Percentiles rank a stretch among this genome's conserved stretches.
phyloP scores from a whole-genome alignment of 225 moss, liverwort and hornwort genomes.

The Sphagnum contortum region DNA sequence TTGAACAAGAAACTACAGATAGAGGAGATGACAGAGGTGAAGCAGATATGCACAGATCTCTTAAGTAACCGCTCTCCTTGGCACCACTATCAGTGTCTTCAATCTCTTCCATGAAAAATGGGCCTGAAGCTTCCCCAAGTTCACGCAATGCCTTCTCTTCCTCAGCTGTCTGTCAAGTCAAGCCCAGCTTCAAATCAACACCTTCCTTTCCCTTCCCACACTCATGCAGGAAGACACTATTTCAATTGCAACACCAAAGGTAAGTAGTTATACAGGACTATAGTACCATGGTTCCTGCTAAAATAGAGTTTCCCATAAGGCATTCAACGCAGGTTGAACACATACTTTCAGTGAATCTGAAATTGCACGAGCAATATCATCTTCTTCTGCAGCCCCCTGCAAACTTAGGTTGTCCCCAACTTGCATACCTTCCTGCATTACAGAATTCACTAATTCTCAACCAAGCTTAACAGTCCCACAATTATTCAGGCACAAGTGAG shows the following conservation, averaged over 20 bases:
- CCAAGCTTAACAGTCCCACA: not conserved
- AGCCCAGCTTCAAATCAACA: slow-evolving; percentile 2
- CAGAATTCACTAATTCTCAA: not conserved
- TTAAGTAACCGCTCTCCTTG: too few relatives aligned
- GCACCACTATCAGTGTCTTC: slow-evolving; percentile 2
- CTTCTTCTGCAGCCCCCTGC: slow-evolving; percentile 32
- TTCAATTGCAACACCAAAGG: not conserved
- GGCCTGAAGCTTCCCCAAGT: slow-evolving; percentile 32
- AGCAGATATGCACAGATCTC: too few relatives aligned
- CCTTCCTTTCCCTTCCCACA: not conserved
- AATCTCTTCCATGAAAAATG: slow-evolving; percentile 21
- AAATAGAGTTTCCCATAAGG: too few relatives aligned
- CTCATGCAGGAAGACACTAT: not conserved
- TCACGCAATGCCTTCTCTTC: slow-evolving; percentile 51
- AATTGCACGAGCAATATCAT: slow-evolving; percentile 58
- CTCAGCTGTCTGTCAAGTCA: slow-evolving; percentile 42
- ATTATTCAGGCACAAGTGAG: not conserved
- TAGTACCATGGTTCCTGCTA: too few relatives aligned
- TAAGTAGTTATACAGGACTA: too few relatives aligned
- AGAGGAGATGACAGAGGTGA: too few relatives aligned
- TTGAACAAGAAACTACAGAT: too few relatives aligned
- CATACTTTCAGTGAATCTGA: slow-evolving; percentile 45
- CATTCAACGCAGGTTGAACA: too few relatives aligned
- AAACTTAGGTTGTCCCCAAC: slow-evolving; percentile 1
- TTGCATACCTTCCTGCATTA: slow-evolving; percentile 5